Base-by-base conservation (phyloP, 306 rosid species). In the Sicyos edulis region DNA sequence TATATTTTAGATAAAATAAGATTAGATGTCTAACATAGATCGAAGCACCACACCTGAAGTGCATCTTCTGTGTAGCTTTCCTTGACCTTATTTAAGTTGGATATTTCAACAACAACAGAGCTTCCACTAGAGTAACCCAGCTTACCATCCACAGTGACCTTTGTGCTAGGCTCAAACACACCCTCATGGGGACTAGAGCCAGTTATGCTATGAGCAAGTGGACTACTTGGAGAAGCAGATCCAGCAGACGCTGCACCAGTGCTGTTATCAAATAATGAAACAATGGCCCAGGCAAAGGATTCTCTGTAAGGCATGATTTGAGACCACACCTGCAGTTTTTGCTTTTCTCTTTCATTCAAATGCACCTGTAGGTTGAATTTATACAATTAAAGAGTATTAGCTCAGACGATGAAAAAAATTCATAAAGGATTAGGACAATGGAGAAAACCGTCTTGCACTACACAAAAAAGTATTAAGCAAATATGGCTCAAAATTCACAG, bases 291-390 rank as follows among this genome's bases (percentile, higher is more conserved):
- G 71, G 97, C 85, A 42, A 93, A 93, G 84, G 97, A 87, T 86
- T 93, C 99, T 91, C 85, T 87, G 92, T 84, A 91, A 78, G 99
- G 99, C 99, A 93, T 91, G 87, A 93, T 81, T 80, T 91, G 91
- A 86, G 99, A 91, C 99, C 99, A 93, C 89, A 93, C 96, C 96
- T 91, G 97, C 86, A 93, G 86, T 79, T 93, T 93, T 78, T 93
- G 99, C 89, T 80, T 93, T 76, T 93, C 99, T 86, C 96, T 88
- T 85, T 93, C 99, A 78, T 84, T 80, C 92, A 93, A 83, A 63
- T 87, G 91, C 76, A 76, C 99, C 99, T 93, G 92, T 76, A 78
- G 71, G 69, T 47, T 74, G 74, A 80, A 54, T 76, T 59, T 74
- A 59, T 9, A 17, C 45, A 74, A 21, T 55, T 34, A 66, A 16